These are phyloP conservation scores for Kwoniella shivajii DNA, from an alignment of 1,284 basidiomycete genomes.

Conservation along the genomic window DNA sequence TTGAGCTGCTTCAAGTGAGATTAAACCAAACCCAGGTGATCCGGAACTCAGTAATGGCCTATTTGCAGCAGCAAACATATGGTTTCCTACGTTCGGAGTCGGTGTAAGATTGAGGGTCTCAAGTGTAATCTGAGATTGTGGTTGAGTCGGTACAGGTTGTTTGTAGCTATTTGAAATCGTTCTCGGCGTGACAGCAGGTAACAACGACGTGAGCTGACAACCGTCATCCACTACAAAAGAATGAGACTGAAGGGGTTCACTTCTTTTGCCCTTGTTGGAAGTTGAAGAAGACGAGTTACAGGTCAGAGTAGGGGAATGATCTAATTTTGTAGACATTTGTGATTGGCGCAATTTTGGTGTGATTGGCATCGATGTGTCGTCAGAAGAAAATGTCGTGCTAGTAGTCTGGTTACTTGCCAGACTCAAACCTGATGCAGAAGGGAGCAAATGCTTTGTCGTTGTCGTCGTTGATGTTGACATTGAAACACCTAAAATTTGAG, in stretches of 20 bases:
- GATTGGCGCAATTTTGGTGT: slow-evolving; percentile 16
- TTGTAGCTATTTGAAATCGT: not conserved
- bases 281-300: not conserved
- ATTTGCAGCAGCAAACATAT: slow-evolving; percentile 10
- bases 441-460: slow-evolving; percentile 9
- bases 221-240: too few relatives aligned
- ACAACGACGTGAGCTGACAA: too few relatives aligned
- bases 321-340: not conserved
- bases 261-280: not conserved
- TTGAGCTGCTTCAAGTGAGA: slow-evolving; percentile 26
- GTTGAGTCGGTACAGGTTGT: not conserved
- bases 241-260: not conserved
- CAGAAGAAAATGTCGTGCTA: not conserved
- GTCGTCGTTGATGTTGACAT: not conserved
- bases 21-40: slow-evolving; percentile 27
- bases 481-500: slow-evolving; percentile 8
- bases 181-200: slow-evolving; percentile 3
- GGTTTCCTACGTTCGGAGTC: not conserved
- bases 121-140: too few relatives aligned
- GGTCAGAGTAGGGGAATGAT: not conserved
- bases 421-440: slow-evolving; percentile 16
- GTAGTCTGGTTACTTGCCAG: slow-evolving; percentile 11
- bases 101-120: not conserved
- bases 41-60: slow-evolving; percentile 24
- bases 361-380: slow-evolving; percentile 2